Percentiles rank a stretch among this genome's conserved stretches.
These are phyloP conservation scores for Chaetomidium leptoderma DNA, from an alignment of 495 filamentous ascomycete genomes.

Conservation along the genomic window DNA sequence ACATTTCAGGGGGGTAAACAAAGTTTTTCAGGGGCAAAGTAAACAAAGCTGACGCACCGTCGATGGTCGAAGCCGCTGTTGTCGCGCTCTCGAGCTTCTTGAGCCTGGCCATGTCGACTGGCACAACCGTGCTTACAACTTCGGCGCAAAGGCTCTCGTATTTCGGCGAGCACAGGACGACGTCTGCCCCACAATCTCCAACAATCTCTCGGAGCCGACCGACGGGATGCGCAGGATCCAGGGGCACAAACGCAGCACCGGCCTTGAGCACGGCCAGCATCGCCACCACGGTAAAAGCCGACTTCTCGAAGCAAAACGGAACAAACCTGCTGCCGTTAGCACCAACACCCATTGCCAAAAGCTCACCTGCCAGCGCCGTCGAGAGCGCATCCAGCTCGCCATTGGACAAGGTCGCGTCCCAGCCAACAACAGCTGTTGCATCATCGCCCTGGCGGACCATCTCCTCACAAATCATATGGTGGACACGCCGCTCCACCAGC, in stretches of 20 bases:
- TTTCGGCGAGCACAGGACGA: conserved; percentile 26
- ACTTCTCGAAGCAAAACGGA: conserved; percentile 50
- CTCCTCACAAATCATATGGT: conserved; percentile 49
- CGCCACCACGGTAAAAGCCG: conserved; percentile 40
- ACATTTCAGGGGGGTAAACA: conserved; percentile 9
- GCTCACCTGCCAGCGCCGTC: conserved; percentile 33
- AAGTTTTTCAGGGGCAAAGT: neutral
- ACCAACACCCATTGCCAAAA: conserved; percentile 20
- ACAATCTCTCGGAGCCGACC: conserved; percentile 41
- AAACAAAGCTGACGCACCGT: neutral
- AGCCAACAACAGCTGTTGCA: conserved; percentile 18
- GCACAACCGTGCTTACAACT: conserved; percentile 15
- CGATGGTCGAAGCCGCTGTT: neutral
- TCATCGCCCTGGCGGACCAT: neutral
- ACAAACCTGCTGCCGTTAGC: conserved; percentile 34
- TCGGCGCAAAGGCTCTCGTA: conserved; percentile 12
- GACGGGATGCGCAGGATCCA: conserved; percentile 53
- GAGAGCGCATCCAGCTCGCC: conserved; percentile 22
- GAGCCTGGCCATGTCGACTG: conserved; percentile 13
- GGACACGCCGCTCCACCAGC: conserved; percentile 45
- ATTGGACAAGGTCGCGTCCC: conserved; percentile 22
- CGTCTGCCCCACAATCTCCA: conserved; percentile 28
- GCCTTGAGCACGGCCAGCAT: conserved; percentile 46
- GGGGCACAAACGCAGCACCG: conserved; percentile 47
- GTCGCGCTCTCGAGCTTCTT: conserved; percentile 10